Evolutionary conservation across 495 filamentous ascomycete genomes (phyloP), one percentile per base, ranked within the genome.

Genomic region (Aspergillus bertholletiae): DNA sequence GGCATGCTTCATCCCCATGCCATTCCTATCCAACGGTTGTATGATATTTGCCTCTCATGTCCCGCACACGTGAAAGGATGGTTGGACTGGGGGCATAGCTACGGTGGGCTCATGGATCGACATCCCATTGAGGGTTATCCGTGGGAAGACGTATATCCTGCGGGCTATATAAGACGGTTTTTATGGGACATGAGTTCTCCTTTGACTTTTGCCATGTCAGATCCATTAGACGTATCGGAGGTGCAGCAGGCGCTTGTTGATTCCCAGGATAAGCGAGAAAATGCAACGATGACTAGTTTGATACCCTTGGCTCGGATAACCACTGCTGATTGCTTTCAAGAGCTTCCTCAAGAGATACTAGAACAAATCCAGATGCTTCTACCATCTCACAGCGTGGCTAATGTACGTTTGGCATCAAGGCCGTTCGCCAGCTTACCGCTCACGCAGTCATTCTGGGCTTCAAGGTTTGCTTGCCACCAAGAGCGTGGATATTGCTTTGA

Each of bases 1-100:
- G 32, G 46, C 13, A 48, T 41, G 6, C 26, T 55, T 18, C 18
- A 27, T 35, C 53, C 53, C 2, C 26, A 50, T 26, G 27, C 32
- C 12, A 46, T 49, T 32, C 46, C 45, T 12, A 50, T 55, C 20
- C 45, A 55, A 23, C 24, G 30, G 12, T 26, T 55, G 20, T 55
- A 55, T 39, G 46, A 55, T 34, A 23, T 50, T 27, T 55, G 53
- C 32, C 53, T 55, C 22, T 49, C 47, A 23, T 49, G 47, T 23
- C 47, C 46, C 13, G 54, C 32, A 13, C 37, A 34, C 20, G 7
- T 23, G 6, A 40, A 18, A 45, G 54, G 41, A 13, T 51, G 47
- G 35, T 18, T 56, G 9, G 54, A 56, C 17, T 51, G 54, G 54
- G 54, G 54, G 13, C 54, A 56, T 26, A 30, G 18, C 40, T 56